Evolutionary conservation across 768 basidiomycete species (phyloP), one percentile per base, ranked within the genome.

Genomic region (Gyrodon lividus): DNA sequence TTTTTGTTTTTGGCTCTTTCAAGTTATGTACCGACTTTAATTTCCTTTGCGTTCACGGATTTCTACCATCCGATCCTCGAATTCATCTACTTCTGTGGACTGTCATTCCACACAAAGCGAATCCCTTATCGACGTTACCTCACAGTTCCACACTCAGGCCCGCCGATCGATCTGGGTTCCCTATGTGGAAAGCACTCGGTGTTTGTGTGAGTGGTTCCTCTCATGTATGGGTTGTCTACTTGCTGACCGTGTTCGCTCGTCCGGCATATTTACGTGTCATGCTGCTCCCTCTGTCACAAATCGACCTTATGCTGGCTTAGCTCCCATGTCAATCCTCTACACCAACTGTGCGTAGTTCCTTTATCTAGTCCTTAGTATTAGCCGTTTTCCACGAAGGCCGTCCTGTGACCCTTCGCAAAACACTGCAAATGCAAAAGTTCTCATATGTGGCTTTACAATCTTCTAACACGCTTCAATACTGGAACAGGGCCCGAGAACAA

Each of bases 121-220:
- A n/a, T 19, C 1, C 30, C 39, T 68, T 17, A 3, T 59, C 19
- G 22, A 50, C 23, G 43, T 47, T 43, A 46, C 48, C 5, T 0
- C 20, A 10, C 24, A 41, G 2, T 35, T 51, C n/a, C 6, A 28
- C 6, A 33, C 20, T 13, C 24, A 3, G 2, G 23, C 38, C 19
- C 47, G 44, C 2, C 22, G 37, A 4, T 38, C 23, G 12, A 20
- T 62, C 20, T 62, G 64, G 64, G 40, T 58, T 1, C 68, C 66
- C 12, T 51, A 44, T 12, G 46, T 64, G 1, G 67, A 68, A 41
- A 67, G 56, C 30, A 37, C 9, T 2, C 10, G 13, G 4, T 62
- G 62, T 46, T 57, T 68, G 17, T 20, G 67, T 68, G 46, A 43
- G 66, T 58, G 33, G 2, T 43, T 22, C 9, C 28, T 10, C 9